Percentiles rank a stretch among this genome's conserved stretches.
Evolutionary conservation across 2,329 filamentous ascomycete genomes (phyloP).

Genomic region (Botryotinia narcissicola): DNA sequence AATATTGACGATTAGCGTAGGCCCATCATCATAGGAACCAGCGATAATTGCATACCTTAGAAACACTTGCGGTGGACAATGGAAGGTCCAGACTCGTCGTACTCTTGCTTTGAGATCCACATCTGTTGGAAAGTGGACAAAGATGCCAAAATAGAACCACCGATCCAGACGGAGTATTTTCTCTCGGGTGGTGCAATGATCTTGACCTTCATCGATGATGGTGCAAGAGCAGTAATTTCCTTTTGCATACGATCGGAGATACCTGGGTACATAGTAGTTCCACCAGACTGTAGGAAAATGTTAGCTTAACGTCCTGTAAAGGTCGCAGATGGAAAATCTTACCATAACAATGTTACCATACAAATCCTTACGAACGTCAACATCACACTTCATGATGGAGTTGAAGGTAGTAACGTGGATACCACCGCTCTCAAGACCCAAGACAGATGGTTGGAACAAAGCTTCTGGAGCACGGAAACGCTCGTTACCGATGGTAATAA

Average conservation of each 20-base stretch:
- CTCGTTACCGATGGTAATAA: slow-evolving; percentile 99
- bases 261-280: slow-evolving; percentile 99
- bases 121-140: slow-evolving; percentile 99
- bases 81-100: slow-evolving; percentile 99
- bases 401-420: slow-evolving; percentile 99
- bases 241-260: slow-evolving; percentile 99
- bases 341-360: slow-evolving; percentile 99
- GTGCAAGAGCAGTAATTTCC: slow-evolving; percentile 99
- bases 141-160: slow-evolving; percentile 99
- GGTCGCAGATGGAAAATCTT: slow-evolving; percentile 45
- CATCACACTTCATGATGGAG: slow-evolving; percentile 99
- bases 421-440: slow-evolving; percentile 97
- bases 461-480: slow-evolving; percentile 99
- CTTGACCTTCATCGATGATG: slow-evolving; percentile 99
- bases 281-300: slow-evolving; percentile 72
- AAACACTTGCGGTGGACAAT: slow-evolving; percentile 99
- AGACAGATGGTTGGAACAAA: slow-evolving; percentile 97
- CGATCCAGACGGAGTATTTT: slow-evolving; percentile 99
- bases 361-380: slow-evolving; percentile 99
- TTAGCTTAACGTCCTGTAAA: slow-evolving; percentile 24
- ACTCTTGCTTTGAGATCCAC: slow-evolving; percentile 99
- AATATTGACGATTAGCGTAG: not conserved
- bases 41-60: slow-evolving; percentile 65
- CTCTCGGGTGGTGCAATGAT: slow-evolving; percentile 99
- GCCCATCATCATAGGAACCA: not conserved